phyloP scores from a whole-genome alignment of 106 monocot species.

The Triglochin maritima region DNA sequence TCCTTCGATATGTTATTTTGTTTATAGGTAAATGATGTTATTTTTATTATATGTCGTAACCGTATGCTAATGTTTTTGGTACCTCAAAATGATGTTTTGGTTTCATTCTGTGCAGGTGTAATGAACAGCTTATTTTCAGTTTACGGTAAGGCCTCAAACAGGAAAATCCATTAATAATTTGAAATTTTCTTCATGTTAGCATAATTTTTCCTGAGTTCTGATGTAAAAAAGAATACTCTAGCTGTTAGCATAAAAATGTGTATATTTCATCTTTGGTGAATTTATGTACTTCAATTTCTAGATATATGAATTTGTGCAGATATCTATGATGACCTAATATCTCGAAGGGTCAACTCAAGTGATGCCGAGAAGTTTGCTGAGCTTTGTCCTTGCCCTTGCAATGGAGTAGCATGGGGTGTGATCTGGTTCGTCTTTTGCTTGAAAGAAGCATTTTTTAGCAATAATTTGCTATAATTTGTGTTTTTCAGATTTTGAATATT shows the following conservation, averaged over 20 bases:
- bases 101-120: slow-evolving; percentile 14
- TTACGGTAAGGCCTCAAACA: slow-evolving; percentile 8
- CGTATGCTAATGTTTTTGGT: background rate
- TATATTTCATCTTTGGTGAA: background rate
- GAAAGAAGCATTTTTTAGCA: background rate
- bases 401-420: slow-evolving; percentile 29
- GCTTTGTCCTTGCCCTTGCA: slow-evolving; percentile 26
- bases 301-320: slow-evolving; percentile 8
- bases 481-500: background rate
- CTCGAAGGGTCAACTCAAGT: slow-evolving; percentile 26
- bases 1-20: slow-evolving; percentile 61
- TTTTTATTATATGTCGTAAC: background rate
- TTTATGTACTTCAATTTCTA: background rate
- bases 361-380: slow-evolving; percentile 35
- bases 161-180: background rate
- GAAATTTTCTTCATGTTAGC: background rate
- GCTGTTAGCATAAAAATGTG: background rate
- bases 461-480: background rate
- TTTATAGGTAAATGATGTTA: slow-evolving; percentile 19
- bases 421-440: slow-evolving; percentile 11
- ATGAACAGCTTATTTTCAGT: slow-evolving; percentile 36
- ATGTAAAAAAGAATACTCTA: background rate
- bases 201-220: background rate
- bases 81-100: background rate
- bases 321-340: slow-evolving; percentile 30